Percentiles rank a stretch among this genome's conserved stretches.
Evolutionary conservation across 768 basidiomycete species (phyloP).

Genomic region (Chalciporus chontae): DNA sequence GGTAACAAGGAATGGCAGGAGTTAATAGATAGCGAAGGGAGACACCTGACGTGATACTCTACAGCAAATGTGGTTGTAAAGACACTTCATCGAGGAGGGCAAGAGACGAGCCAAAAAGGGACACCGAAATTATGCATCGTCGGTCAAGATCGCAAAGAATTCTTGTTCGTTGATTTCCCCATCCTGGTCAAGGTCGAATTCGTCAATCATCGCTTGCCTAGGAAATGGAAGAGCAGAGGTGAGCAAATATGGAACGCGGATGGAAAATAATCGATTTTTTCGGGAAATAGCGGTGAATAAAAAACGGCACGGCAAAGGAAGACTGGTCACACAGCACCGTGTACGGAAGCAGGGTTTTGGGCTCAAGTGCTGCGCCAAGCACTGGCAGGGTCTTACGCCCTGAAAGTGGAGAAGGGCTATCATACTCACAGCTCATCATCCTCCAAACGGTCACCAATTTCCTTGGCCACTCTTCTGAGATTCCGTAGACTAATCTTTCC

Average conservation of each 20-base stretch:
- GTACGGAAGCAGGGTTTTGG: constrained; percentile 28
- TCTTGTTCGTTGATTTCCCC: constrained; percentile 97
- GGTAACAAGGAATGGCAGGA: constrained; percentile 13
- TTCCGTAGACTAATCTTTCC: constrained; percentile 93
- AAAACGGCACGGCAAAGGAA: constrained; percentile 15
- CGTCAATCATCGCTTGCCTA: constrained; percentile 99
- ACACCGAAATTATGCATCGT: constrained; percentile 56
- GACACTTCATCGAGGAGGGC: background rate
- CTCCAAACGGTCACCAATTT: constrained; percentile 91
- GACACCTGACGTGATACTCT: constrained; percentile 11
- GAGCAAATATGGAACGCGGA: constrained; percentile 28
- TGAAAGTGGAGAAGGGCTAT: constrained; percentile 10
- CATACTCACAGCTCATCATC: constrained; percentile 91
- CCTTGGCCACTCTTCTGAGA: constrained; percentile 89
- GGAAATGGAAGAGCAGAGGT: constrained; percentile 27
- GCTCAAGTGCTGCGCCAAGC: constrained; percentile 24
- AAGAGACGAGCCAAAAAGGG: background rate
- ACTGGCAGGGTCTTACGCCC: constrained; percentile 14
- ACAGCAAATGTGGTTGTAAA: constrained; percentile 3
- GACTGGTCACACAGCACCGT: constrained; percentile 17
- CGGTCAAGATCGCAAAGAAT: constrained; percentile 96
- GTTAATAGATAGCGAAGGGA: constrained; percentile 18
- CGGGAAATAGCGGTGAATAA: constrained; percentile 26
- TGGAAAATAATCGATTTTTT: constrained; percentile 11
- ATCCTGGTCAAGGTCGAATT: constrained; percentile 98